Evolutionary conservation across 148 eudicot genomes (phyloP).

Genomic region (Drosera capensis): DNA sequence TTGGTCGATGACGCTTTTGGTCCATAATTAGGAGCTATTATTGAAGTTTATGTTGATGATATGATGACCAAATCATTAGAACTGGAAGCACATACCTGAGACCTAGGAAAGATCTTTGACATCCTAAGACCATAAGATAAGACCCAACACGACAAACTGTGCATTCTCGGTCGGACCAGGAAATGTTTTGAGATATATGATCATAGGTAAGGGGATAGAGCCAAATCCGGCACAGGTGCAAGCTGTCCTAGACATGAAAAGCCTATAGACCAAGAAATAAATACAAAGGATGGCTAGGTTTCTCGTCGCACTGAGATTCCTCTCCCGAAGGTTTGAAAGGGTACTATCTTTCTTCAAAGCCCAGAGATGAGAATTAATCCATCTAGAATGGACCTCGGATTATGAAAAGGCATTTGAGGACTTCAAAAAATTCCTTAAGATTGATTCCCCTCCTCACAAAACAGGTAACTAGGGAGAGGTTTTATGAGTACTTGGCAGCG

Average conservation of each 20-base stretch:
- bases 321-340: background rate
- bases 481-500: too few species aligned
- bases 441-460: background rate
- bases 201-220: background rate
- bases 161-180: background rate
- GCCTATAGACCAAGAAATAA: background rate
- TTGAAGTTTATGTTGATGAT: background rate
- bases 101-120: background rate
- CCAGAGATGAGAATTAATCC: too few species aligned
- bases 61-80: background rate
- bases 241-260: background rate
- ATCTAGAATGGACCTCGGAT: background rate
- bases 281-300: background rate
- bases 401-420: background rate
- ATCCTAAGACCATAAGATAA: background rate
- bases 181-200: background rate
- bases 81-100: too few species aligned
- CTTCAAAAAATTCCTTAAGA: background rate
- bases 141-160: background rate
- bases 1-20: background rate
- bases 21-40: background rate
- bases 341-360: background rate
- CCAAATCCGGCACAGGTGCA: background rate
- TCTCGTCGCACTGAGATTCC: background rate
- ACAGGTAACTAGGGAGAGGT: too few species aligned